phyloP scores from a whole-genome alignment of 192 early-diverging fungal genomes.

The Linnemannia zychae region DNA sequence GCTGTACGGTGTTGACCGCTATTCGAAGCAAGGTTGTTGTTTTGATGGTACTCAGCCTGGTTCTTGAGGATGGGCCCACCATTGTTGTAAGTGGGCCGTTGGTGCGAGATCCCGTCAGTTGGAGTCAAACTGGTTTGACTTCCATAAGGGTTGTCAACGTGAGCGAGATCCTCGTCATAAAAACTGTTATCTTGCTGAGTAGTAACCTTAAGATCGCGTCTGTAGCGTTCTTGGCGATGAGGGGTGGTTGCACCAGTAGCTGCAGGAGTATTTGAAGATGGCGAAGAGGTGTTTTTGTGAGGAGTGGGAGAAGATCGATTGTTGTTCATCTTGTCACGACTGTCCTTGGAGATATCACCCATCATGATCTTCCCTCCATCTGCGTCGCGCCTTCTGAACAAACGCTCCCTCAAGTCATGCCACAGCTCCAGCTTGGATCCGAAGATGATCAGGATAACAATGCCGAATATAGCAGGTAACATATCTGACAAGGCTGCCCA shows the following conservation, averaged over 20 bases:
- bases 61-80: background rate
- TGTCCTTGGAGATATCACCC: slow-evolving; percentile 22
- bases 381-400: slow-evolving; percentile 1
- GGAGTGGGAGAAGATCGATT: background rate
- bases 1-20: background rate
- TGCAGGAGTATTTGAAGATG: background rate
- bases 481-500: slow-evolving; percentile 32
- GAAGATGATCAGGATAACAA: slow-evolving; percentile 23
- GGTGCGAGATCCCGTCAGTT: background rate
- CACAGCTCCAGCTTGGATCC: slow-evolving; percentile 34
- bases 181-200: background rate
- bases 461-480: slow-evolving; percentile 7
- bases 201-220: background rate
- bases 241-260: background rate
- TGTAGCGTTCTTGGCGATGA: slow-evolving; percentile 1
- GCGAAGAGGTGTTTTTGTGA: background rate
- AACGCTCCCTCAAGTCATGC: slow-evolving; percentile 9
- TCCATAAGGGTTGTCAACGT: background rate
- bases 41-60: background rate
- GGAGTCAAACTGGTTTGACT: slow-evolving; percentile 1
- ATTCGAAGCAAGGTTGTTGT: slow-evolving; percentile 1
- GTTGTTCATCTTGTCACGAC: background rate
- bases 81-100: background rate
- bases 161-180: slow-evolving; percentile 3
- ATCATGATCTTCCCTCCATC: slow-evolving; percentile 3